These are phyloP conservation scores for Saitozyma podzolica DNA, from an alignment of 768 basidiomycete species.

Conservation along the genomic window DNA sequence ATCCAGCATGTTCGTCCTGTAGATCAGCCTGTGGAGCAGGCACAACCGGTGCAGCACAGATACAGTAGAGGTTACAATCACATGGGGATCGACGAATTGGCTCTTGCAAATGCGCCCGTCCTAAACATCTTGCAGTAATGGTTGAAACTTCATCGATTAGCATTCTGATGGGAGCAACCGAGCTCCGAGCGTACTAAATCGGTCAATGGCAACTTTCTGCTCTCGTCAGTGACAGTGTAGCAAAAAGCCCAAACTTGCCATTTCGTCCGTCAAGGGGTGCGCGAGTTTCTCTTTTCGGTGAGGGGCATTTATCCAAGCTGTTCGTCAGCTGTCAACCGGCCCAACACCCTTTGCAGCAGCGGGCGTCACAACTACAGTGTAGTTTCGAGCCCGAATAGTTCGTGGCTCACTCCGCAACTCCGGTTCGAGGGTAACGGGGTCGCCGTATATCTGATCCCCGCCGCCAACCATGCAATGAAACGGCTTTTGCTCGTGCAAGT, in stretches of 20 bases:
- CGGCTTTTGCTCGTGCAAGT: slow-evolving; percentile 73
- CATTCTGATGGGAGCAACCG: neutral
- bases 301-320: slow-evolving; percentile 69
- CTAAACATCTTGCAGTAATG: slow-evolving; percentile 87
- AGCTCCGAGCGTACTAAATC: slow-evolving; percentile 4
- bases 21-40: too few relatives aligned
- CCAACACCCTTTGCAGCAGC: too few relatives aligned
- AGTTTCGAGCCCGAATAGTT: neutral
- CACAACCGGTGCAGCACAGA: too few relatives aligned
- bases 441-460: slow-evolving; percentile 77
- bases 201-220: slow-evolving; percentile 66
- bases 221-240: slow-evolving; percentile 16
- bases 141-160: slow-evolving; percentile 64
- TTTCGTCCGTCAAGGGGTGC: slow-evolving; percentile 68
- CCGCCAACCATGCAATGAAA: slow-evolving; percentile 95
- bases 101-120: slow-evolving; percentile 82
- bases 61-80: neutral
- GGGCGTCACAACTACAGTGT: too few relatives aligned
- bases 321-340: neutral
- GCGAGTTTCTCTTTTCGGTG: slow-evolving; percentile 64
- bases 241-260: slow-evolving; percentile 49
- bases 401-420: slow-evolving; percentile 44
- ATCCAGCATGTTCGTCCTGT: slow-evolving; percentile 54
- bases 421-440: slow-evolving; percentile 72
- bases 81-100: slow-evolving; percentile 84